These are phyloP conservation scores for Penicillium daleae DNA, from an alignment of 495 filamentous ascomycete genomes.

Conservation along the genomic window DNA sequence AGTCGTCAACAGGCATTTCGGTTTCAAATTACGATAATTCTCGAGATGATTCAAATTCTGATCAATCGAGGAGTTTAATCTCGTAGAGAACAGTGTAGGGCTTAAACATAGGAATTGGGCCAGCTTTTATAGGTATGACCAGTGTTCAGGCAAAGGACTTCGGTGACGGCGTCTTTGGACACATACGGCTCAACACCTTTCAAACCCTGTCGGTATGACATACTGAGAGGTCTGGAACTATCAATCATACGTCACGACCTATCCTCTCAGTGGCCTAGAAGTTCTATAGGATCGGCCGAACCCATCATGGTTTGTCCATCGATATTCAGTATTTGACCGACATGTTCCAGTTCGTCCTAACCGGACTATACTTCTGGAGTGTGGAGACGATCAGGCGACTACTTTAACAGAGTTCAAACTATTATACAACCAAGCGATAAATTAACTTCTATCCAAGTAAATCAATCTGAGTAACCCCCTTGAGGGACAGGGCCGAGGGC, in stretches of 20 bases:
- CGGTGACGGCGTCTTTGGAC: background rate
- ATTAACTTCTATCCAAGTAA: no score
- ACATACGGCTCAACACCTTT: background rate
- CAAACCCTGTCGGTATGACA: background rate
- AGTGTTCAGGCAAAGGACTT: background rate
- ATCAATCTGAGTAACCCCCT: no score
- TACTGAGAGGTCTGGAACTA: background rate
- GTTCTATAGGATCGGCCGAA: background rate
- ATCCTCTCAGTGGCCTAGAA: background rate
- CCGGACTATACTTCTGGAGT: no score
- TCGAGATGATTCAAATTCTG: background rate
- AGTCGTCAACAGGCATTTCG: conserved; percentile 25
- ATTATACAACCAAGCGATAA: no score
- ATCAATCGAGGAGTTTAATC: background rate
- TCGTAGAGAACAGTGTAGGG: background rate
- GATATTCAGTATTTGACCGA: background rate
- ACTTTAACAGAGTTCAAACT: no score
- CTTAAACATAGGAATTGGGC: background rate
- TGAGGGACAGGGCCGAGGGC: no score
- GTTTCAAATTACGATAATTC: background rate
- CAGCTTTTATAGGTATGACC: background rate
- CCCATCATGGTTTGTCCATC: background rate
- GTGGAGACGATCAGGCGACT: no score
- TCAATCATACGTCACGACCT: background rate
- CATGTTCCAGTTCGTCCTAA: background rate